These are phyloP conservation scores for Beta macrorhiza DNA, from an alignment of 179 eudicot species.

Conservation along the genomic window DNA sequence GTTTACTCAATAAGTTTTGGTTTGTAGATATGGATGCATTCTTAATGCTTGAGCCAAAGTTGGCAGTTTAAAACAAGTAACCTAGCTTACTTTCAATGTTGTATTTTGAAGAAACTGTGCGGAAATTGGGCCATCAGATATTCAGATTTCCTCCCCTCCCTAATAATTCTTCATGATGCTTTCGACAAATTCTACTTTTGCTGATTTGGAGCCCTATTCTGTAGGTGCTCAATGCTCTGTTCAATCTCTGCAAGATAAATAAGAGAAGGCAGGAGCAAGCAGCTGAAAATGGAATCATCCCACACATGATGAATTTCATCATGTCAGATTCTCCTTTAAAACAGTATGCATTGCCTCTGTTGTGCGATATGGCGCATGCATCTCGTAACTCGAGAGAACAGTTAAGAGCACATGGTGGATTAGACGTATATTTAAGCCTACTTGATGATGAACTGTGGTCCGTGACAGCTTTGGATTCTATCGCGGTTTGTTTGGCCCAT, in stretches of 20 bases:
- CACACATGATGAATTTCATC: slow-evolving; percentile 92
- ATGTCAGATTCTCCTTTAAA: slow-evolving; percentile 86
- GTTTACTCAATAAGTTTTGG: not conserved
- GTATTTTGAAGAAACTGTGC: not conserved
- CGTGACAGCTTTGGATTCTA: slow-evolving; percentile 91
- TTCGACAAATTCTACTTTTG: slow-evolving; percentile 1
- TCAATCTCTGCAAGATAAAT: slow-evolving; percentile 97
- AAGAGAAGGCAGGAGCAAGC: slow-evolving; percentile 99
- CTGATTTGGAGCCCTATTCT: slow-evolving; percentile 20
- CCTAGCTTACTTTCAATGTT: not conserved
- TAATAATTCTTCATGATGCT: not conserved
- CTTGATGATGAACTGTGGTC: slow-evolving; percentile 97
- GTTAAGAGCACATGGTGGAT: slow-evolving; percentile 91
- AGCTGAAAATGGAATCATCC: slow-evolving; percentile 96
- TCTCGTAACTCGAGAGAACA: slow-evolving; percentile 98
- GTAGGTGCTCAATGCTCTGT: slow-evolving; percentile 91
- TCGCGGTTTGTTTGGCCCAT: slow-evolving; percentile 97
- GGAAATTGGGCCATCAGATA: not conserved
- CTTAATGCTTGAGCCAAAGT: not conserved
- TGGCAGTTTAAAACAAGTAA: not conserved
- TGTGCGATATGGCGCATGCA: slow-evolving; percentile 99
- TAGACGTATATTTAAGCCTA: slow-evolving; percentile 87
- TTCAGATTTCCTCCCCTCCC: not conserved
- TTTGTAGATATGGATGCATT: not conserved
- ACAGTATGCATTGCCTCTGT: slow-evolving; percentile 85